Evolutionary conservation across 257 asterid species (phyloP).

Genomic region (Phtheirospermum japonicum): DNA sequence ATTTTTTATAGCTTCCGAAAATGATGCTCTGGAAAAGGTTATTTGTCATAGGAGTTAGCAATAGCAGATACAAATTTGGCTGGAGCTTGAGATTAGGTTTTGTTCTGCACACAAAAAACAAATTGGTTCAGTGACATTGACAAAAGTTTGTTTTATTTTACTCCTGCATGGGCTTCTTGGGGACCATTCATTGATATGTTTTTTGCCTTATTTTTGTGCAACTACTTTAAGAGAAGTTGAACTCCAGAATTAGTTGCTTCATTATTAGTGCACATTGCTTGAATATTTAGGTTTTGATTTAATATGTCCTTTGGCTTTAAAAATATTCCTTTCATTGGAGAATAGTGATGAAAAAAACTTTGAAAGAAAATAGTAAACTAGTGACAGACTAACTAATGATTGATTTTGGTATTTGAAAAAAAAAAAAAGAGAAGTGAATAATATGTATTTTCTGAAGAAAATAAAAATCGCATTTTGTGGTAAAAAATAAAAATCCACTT

Average conservation of each 20-base stretch:
- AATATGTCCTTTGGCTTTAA: background rate
- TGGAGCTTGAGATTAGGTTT: conserved; percentile 22
- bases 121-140: conserved; percentile 27
- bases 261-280: conserved; percentile 29
- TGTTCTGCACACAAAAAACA: conserved; percentile 34
- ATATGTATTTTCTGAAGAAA: too few relatives aligned
- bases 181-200: conserved; percentile 36
- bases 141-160: conserved; percentile 31
- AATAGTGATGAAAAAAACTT: too few relatives aligned
- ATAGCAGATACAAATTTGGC: conserved; percentile 32
- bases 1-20: too few relatives aligned
- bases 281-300: background rate
- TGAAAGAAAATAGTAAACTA: too few relatives aligned
- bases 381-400: too few relatives aligned
- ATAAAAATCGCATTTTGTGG: too few relatives aligned
- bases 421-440: too few relatives aligned
- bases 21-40: background rate
- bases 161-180: conserved; percentile 18
- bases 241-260: conserved; percentile 25
- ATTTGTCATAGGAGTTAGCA: conserved; percentile 46
- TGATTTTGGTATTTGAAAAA: too few relatives aligned
- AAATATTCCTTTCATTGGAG: too few relatives aligned
- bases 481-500: too few relatives aligned
- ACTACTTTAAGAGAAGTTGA: conserved; percentile 8
- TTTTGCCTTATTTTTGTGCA: conserved; percentile 21